Evolutionary conservation across 2,329 filamentous ascomycete species (phyloP).

Genomic region (Amylocarpus encephaloides): DNA sequence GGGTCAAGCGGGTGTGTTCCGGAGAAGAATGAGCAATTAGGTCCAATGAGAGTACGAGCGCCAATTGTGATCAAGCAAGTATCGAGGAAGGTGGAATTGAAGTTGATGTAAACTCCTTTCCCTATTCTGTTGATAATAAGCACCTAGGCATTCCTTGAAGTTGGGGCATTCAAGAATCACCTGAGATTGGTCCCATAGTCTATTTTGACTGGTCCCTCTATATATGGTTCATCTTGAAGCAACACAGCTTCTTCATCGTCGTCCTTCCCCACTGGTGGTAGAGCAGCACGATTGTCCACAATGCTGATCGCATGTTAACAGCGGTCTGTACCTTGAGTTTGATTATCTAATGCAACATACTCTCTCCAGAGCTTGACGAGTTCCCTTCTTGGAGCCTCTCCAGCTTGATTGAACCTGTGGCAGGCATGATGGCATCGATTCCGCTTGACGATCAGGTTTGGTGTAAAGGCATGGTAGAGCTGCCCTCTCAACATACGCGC

Average conservation of each 20-base stretch:
- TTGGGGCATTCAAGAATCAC: slow-evolving; percentile 30
- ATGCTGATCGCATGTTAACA: slow-evolving; percentile 31
- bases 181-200: slow-evolving; percentile 75
- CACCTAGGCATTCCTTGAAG: neutral
- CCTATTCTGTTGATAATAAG: slow-evolving; percentile 44
- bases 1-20: slow-evolving; percentile 75
- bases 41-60: slow-evolving; percentile 69
- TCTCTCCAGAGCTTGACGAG: slow-evolving; percentile 64
- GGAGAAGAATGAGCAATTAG: slow-evolving; percentile 69
- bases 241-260: slow-evolving; percentile 58
- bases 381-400: slow-evolving; percentile 52
- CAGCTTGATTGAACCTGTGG: slow-evolving; percentile 56
- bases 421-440: slow-evolving; percentile 56
- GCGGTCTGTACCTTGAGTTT: neutral
- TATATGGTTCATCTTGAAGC: slow-evolving; percentile 59
- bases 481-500: slow-evolving; percentile 59
- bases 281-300: slow-evolving; percentile 51
- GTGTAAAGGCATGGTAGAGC: slow-evolving; percentile 68
- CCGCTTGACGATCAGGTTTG: slow-evolving; percentile 58
- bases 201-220: slow-evolving; percentile 62
- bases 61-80: slow-evolving; percentile 71
- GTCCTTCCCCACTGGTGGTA: slow-evolving; percentile 53
- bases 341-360: slow-evolving; percentile 41
- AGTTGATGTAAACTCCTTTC: slow-evolving; percentile 68
- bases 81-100: slow-evolving; percentile 69